These are phyloP conservation scores for Starmera caribaea DNA, from an alignment of 805 yeast species.

Conservation along the genomic window DNA sequence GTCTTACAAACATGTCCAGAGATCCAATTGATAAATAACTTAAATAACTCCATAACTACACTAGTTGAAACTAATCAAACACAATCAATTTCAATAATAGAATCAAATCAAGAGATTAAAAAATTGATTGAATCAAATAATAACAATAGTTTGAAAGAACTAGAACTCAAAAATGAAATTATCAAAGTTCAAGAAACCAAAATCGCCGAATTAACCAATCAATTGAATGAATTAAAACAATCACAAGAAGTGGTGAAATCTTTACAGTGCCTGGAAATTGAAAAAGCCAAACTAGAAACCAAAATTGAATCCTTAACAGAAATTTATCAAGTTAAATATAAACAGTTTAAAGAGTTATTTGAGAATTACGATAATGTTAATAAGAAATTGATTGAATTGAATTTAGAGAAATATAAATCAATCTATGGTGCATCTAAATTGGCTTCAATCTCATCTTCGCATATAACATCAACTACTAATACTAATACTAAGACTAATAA, in stretches of 20 bases:
- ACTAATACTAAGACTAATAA: background rate
- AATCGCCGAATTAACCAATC: background rate
- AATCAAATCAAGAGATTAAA: too few species aligned
- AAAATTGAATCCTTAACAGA: slow-evolving; percentile 16
- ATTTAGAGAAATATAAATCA: slow-evolving; percentile 20
- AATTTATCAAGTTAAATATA: slow-evolving; percentile 15
- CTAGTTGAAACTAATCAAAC: too few species aligned
- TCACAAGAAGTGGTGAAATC: background rate
- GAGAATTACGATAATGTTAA: slow-evolving; percentile 18
- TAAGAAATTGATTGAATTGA: slow-evolving; percentile 14
- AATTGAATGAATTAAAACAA: slow-evolving; percentile 3
- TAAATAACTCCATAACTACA: too few species aligned
- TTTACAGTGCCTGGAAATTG: slow-evolving; percentile 2
- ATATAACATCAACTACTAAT: background rate
- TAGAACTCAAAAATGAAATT: background rate
- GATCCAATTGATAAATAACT: too few species aligned
- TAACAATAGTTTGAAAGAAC: too few species aligned
- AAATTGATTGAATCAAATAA: too few species aligned
- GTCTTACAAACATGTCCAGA: too few species aligned
- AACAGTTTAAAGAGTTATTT: slow-evolving; percentile 19
- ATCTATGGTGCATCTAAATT: slow-evolving; percentile 13
- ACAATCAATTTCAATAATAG: too few species aligned
- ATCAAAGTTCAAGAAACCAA: background rate
- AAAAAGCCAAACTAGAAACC: slow-evolving; percentile 12
- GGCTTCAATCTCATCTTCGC: slow-evolving; percentile 2